Evolutionary conservation across 2,329 filamentous ascomycete species (phyloP).

Genomic region (Cryphonectria nitschkei): DNA sequence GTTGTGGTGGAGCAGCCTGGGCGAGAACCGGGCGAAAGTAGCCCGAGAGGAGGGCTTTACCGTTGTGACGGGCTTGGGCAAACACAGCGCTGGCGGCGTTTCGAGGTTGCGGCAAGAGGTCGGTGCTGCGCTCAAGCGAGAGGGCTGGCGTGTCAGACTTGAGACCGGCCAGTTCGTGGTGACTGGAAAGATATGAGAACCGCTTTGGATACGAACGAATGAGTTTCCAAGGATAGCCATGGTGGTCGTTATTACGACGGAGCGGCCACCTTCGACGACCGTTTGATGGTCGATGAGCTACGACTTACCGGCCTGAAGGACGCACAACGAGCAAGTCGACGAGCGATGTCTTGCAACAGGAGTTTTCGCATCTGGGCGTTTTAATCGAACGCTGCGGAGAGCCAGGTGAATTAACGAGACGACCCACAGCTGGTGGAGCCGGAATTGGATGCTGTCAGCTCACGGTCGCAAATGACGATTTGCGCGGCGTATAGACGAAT

Average conservation of each 20-base stretch:
- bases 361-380: background rate
- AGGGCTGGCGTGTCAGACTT: conserved; percentile 83
- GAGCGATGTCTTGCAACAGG: background rate
- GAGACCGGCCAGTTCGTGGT: conserved; percentile 73
- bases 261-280: background rate
- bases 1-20: conserved; percentile 76
- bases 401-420: background rate
- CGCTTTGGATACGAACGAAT: background rate
- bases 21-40: conserved; percentile 61
- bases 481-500: background rate
- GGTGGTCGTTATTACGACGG: background rate
- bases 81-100: conserved; percentile 76
- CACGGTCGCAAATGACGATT: background rate
- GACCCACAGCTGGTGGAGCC: background rate
- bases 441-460: background rate
- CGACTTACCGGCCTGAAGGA: background rate
- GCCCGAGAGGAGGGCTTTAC: conserved; percentile 61
- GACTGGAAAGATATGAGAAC: conserved; percentile 50
- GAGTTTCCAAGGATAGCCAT: background rate
- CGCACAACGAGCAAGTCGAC: background rate
- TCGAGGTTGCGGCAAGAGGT: conserved; percentile 80
- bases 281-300: background rate
- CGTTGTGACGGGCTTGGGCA: conserved; percentile 80
- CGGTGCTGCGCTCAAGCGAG: conserved; percentile 71
- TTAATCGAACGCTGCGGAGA: background rate